phyloP scores from a whole-genome alignment of 2,329 filamentous ascomycete species.

The Ceratocystis colombiana region DNA sequence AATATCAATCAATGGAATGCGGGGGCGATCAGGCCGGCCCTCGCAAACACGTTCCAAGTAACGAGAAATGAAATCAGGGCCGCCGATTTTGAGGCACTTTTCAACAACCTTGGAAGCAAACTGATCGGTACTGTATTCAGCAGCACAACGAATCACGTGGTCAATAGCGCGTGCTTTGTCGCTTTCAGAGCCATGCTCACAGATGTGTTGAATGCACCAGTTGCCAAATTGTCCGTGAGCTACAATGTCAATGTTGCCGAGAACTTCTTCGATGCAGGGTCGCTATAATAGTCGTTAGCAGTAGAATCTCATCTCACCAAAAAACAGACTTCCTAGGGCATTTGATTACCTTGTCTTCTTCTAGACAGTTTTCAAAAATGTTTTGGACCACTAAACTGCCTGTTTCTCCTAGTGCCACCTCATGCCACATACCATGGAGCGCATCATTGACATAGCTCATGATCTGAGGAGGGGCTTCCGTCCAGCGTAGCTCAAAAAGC shows the following conservation, averaged over 20 bases:
- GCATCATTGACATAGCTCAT: conserved; percentile 98
- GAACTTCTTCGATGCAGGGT: conserved; percentile 91
- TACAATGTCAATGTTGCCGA: conserved; percentile 89
- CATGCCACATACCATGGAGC: conserved; percentile 94
- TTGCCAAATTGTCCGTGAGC: conserved; percentile 97
- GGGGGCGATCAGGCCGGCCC: conserved; percentile 77
- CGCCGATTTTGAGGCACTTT: conserved; percentile 96
- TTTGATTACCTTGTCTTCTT: conserved; percentile 79
- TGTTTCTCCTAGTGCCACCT: conserved; percentile 92
- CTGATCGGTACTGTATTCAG: conserved; percentile 97
- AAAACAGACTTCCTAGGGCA: conserved; percentile 1
- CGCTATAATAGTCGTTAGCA: conserved; percentile 47
- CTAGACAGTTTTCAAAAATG: conserved; percentile 97
- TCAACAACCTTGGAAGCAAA: conserved; percentile 99
- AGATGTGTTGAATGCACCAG: conserved; percentile 99
- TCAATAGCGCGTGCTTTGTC: conserved; percentile 92
- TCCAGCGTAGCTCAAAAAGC: conserved; percentile 95
- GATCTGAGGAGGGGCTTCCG: conserved; percentile 85
- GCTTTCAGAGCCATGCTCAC: conserved; percentile 82
- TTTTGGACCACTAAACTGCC: conserved; percentile 97
- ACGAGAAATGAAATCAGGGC: conserved; percentile 76
- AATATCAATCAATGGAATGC: conserved; percentile 95
- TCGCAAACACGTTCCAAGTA: conserved; percentile 94
- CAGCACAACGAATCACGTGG: conserved; percentile 84
- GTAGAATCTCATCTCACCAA: neutral